A percentile compares a stretch with the other conserved stretches of the same genome.
Evolutionary conservation across 2,329 filamentous ascomycete genomes (phyloP).

Genomic region (Penicillium brasilianum): DNA sequence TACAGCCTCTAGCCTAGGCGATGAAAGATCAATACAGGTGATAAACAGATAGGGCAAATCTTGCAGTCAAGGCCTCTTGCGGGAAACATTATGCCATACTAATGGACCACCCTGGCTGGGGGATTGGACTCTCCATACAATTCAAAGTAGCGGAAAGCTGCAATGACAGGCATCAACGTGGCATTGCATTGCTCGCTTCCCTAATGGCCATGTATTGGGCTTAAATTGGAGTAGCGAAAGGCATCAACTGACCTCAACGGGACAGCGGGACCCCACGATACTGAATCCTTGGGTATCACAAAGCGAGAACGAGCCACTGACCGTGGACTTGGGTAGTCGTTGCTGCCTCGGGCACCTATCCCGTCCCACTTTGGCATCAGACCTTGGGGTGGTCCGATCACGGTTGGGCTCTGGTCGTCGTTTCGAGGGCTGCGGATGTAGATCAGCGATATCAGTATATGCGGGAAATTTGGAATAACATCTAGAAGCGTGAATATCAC

Average conservation of each 20-base stretch:
- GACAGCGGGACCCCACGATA: neutral
- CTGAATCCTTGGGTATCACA: neutral
- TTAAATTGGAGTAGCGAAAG: neutral
- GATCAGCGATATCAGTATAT: neutral
- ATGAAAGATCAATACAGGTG: neutral
- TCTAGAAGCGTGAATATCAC: neutral
- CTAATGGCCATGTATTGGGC: neutral
- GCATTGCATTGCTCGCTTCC: constrained; percentile 2
- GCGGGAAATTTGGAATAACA: neutral
- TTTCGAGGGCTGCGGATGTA: neutral
- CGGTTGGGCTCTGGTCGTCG: neutral
- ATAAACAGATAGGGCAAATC: neutral
- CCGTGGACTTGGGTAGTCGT: neutral
- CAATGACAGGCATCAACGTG: neutral
- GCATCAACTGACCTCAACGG: neutral
- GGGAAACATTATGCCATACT: neutral
- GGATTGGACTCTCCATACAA: neutral
- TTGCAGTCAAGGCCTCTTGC: neutral
- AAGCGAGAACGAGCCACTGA: neutral
- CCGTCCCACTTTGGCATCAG: neutral
- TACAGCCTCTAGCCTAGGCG: neutral
- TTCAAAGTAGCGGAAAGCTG: neutral
- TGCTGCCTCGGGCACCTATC: neutral
- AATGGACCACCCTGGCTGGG: neutral
- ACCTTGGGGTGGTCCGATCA: neutral